Evolutionary conservation across 306 rosid species (phyloP), one percentile per base, ranked within the genome.

Genomic region (Corylus heterophylla): DNA sequence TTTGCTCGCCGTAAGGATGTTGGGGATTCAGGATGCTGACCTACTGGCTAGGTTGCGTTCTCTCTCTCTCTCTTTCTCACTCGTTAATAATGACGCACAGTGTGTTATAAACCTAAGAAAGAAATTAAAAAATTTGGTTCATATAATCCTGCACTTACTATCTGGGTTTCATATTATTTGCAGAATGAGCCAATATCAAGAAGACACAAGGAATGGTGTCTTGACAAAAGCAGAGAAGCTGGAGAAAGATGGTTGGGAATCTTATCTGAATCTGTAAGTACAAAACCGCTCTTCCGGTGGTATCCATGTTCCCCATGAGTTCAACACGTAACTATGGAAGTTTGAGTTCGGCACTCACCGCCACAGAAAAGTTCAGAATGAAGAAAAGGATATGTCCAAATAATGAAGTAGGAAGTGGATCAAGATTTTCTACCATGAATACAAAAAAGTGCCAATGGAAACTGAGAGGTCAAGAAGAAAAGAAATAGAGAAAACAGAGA

Each of bases 221-320:
- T 42, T 42, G 45, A 42, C 45, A 42, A 42, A 42, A 42, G 45
- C 45, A 42, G 45, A 42, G 45, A 42, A 42, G 45, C 45, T 42
- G 7, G 45, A 84, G 80, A 83, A 76, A 11, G 85, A 81, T 68
- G 99, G 97, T 67, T 94, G 95, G 97, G 76, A 90, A 78, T 85
- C 88, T 48, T 92, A 89, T 77, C 78, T 77, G 70, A 78, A 75
- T 50, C 68, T 29, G 9, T 77, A 84, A 88, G 74, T 73, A 31
- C 54, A 17, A 22, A 63, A 42, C 66, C 61, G 27, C 51, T 69
- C 22, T 47, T 64, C 54, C 27, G 59, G 77, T 58, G 58, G 64
- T 84, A 66, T 48, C 22, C 27, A 5, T 18, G 52, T 37, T 59
- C 63, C 51, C 20, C n/a, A 71, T 44, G 42, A 45, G 39, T 70